Evolutionary conservation across 345 rosid genomes (phyloP), one percentile per base, ranked within the genome.

Genomic region (Ceriops zippeliana): DNA sequence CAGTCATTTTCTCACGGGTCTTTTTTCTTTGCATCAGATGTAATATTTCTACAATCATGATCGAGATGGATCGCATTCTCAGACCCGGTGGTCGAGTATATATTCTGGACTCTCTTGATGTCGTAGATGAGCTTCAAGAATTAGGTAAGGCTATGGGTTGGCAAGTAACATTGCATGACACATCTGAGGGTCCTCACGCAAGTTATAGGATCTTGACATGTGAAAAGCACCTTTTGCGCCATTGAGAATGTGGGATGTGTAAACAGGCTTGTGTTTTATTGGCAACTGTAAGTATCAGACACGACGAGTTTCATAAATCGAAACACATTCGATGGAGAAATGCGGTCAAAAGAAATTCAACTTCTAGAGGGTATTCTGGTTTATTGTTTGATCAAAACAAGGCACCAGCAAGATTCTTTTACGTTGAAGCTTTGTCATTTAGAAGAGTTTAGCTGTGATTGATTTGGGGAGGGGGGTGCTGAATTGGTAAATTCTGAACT

Each of bases 131-230:
- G 73, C 92, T 95, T 87, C 85, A 77, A 64, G 93, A 76, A 70
- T 85, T 84, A 15, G 93, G 84, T 0, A 91, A 80, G 51, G 96
- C 96, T 58, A 86, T 95, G 96, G 88, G 90, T 24, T 95, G 99
- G 99, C 86, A 62, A 9, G 74, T 74, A 6, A 3, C 73, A 31
- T 30, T 91, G 76, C 91, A 84, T 1, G 90, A 91, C 62, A 95
- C 99, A 37, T 76, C 93, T 21, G 99, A 95, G 83, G 99, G 99
- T 51, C 97, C 97, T 75, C 92, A 90, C 80, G 93, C 99, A 58
- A 92, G 97, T 81, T 89, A 89, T 71, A 85, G 91, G 81, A 79
- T 92, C 72, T 78, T 95, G 80, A 77, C 84, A 17, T 86, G 91
- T 53, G 96, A 95, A 32, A 95, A 95, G 80, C 85, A 61, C 52